These are phyloP conservation scores for Amesomyces nigricolor DNA, from an alignment of 2,329 filamentous ascomycete genomes.

Conservation along the genomic window DNA sequence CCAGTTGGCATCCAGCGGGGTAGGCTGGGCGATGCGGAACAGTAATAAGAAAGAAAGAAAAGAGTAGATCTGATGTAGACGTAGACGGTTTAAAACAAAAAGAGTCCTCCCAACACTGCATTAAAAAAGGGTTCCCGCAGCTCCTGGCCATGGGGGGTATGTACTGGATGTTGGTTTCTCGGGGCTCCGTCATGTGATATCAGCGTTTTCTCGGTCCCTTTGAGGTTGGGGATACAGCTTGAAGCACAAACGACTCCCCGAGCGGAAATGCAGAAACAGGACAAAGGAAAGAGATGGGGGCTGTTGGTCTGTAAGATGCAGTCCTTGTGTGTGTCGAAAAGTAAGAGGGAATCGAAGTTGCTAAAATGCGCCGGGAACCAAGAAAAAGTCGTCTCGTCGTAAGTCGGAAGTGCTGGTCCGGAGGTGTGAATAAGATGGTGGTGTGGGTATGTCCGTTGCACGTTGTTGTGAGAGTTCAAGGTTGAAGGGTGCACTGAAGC, in stretches of 20 bases:
- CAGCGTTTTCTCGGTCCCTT: not conserved
- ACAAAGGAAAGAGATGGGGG: not conserved
- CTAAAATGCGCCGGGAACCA: conserved; percentile 9
- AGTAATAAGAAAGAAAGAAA: not conserved
- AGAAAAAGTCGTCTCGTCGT: conserved; percentile 18
- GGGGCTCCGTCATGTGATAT: not conserved
- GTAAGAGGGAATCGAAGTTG: not conserved
- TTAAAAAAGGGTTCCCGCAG: conserved; percentile 6
- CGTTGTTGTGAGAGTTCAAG: too few relatives aligned
- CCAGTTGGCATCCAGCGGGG: not conserved
- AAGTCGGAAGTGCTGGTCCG: conserved; percentile 2
- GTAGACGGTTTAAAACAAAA: not conserved
- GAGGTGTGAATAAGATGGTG: not conserved
- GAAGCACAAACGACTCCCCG: not conserved
- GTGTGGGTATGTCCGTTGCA: not conserved
- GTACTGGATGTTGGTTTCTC: conserved; percentile 3
- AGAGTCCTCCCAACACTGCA: conserved; percentile 8
- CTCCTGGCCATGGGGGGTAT: conserved; percentile 11
- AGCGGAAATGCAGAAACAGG: not conserved
- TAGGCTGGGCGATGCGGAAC: not conserved
- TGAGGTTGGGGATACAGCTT: not conserved
- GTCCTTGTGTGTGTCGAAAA: conserved; percentile 1
- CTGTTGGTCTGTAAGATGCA: not conserved
- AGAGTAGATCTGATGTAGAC: not conserved
- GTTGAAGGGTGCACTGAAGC: too few relatives aligned